Evolutionary conservation across 2,329 filamentous ascomycete genomes (phyloP).

Genomic region (Bipolaris gigantea): DNA sequence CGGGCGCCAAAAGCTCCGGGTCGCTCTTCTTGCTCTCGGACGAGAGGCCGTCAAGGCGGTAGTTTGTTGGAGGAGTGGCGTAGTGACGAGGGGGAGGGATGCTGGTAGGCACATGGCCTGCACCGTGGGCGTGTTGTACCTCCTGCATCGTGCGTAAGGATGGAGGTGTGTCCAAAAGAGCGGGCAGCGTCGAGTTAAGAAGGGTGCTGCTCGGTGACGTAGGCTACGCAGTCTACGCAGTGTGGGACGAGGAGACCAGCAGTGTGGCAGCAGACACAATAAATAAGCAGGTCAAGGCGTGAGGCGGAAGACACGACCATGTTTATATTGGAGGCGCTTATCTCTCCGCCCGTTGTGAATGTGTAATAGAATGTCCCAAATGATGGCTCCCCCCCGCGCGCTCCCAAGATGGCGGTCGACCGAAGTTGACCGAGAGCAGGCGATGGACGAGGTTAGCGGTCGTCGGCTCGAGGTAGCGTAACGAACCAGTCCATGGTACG

Average conservation of each 20-base stretch:
- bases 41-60: constrained; percentile 27
- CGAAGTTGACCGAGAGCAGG: constrained; percentile 18
- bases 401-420: constrained; percentile 14
- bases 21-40: constrained; percentile 41
- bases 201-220: constrained; percentile 2
- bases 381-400: constrained; percentile 12
- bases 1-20: constrained; percentile 33
- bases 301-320: constrained; percentile 1
- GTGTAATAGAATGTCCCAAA: constrained; percentile 26
- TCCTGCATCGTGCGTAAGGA: constrained; percentile 21
- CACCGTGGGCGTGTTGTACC: constrained; percentile 3
- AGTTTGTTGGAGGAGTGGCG: constrained; percentile 22
- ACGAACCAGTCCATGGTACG: constrained; percentile 10
- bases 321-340: constrained; percentile 20
- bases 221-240: constrained; percentile 1
- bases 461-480: constrained; percentile 1
- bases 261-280: background rate
- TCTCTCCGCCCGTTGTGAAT: constrained; percentile 19
- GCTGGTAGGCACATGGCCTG: constrained; percentile 2
- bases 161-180: background rate
- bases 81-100: constrained; percentile 7
- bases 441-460: constrained; percentile 3
- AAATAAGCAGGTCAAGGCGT: too few relatives aligned
- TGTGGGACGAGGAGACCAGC: constrained; percentile 1
- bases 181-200: background rate